Base-by-base conservation (phyloP, 768 basidiomycete species). In the Royoungia palumana region DNA sequence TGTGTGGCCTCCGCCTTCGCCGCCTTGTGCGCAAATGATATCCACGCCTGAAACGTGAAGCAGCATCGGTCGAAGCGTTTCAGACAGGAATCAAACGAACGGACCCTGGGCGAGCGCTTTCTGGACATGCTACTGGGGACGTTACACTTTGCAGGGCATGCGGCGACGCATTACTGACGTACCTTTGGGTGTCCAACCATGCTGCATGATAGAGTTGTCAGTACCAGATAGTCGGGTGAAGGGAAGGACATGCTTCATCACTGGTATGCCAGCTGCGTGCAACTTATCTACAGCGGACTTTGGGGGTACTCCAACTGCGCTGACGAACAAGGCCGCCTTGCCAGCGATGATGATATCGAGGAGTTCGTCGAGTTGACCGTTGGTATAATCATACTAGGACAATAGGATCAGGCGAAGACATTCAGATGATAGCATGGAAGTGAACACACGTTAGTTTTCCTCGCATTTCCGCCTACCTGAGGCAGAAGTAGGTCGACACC, bases 151-250 rank as follows among this genome's bases (percentile, higher is more conserved):
- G 27, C 13, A 24, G 42, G 19, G 20, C 32, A 22, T 39, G 41
- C 21, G n/a, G n/a, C n/a, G n/a, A n/a, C n/a, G 25, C 12, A 17
- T 35, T 11, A 30, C 25, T 3, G 28, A 42, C 53, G 36, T 59
- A 84, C 85, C 75, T 91, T 94, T 21, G 89, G 87, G 55, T 90
- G 87, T 25, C 91, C 91, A 45, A 93, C 71, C 85, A 89, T 87
- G 65, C 85, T 89, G 49, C 30, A 41, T 50, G 44, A 27, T 16
- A 35, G 21, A 25, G 11, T 20, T 35, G 19, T 49, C 28, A 56
- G 41, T 32, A 30, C 6, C n/a, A 11, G 3, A 32, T 10, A 20
- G 9, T 16, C 46, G 36, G 41, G 30, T 13, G 39, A 30, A 27
- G 6, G 17, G 37, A 17, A 16, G 21, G 6, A 51, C 75, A 81